phyloP scores from a whole-genome alignment of 2,329 filamentous ascomycete species.

The Neoscytalidium dimidiatum region DNA sequence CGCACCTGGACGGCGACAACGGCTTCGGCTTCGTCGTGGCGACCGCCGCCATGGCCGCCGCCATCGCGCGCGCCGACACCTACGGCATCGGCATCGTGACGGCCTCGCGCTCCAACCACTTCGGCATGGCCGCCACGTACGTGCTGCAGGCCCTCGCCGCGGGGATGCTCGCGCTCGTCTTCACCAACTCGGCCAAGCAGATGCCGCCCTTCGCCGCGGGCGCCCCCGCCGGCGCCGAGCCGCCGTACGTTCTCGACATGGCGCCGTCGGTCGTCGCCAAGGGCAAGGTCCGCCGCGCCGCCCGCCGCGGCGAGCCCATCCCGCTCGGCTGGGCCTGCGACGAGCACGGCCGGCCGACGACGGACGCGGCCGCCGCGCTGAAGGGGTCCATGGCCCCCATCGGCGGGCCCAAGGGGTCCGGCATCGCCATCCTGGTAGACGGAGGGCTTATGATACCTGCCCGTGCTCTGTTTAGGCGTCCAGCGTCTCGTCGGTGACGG shows the following conservation, averaged over 20 bases:
- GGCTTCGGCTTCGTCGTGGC: conserved; percentile 33
- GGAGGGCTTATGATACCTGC: too few species aligned
- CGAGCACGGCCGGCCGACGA: conserved; percentile 25
- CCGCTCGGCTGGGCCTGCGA: conserved; percentile 29
- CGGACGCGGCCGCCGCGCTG: conserved; percentile 26
- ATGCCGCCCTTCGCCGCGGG: conserved; percentile 35
- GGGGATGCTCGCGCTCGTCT: conserved; percentile 69
- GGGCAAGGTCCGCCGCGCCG: conserved; percentile 30
- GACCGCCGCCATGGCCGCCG: conserved; percentile 26
- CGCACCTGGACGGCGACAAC: conserved; percentile 32
- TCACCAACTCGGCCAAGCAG: conserved; percentile 60
- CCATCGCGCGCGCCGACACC: conserved; percentile 20
- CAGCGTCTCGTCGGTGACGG: too few species aligned
- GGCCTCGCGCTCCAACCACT: conserved; percentile 29
- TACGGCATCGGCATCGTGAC: conserved; percentile 30
- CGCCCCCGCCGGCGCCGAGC: conserved; percentile 11
- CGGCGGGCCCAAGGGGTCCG: conserved; percentile 24
- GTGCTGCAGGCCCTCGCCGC: conserved; percentile 26
- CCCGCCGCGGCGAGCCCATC: conserved; percentile 28
- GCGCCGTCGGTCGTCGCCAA: conserved; percentile 27
- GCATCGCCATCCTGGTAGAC: conserved; percentile 22
- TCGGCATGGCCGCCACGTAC: conserved; percentile 31
- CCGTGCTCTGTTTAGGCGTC: too few species aligned
- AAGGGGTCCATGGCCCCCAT: conserved; percentile 26
- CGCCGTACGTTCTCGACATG: conserved; percentile 29